Evolutionary conservation across 805 yeast species (phyloP).

Genomic region (Diddensiella santjacobensis): DNA sequence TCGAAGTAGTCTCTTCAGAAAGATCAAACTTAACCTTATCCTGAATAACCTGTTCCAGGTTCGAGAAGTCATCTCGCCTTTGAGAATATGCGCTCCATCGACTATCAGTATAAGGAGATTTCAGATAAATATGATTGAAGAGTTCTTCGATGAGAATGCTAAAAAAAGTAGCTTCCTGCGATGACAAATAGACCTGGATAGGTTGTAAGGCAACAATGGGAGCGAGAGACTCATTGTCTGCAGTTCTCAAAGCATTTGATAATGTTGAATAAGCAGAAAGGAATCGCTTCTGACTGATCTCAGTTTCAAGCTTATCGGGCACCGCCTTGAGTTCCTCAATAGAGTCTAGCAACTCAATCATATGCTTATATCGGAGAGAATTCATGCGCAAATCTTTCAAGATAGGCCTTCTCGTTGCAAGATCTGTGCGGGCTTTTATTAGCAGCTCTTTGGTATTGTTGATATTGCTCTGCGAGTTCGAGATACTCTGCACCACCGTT

Average conservation of each 20-base stretch:
- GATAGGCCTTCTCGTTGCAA: constrained; percentile 51
- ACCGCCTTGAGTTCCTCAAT: constrained; percentile 57
- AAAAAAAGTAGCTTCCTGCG: constrained; percentile 47
- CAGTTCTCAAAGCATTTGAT: constrained; percentile 37
- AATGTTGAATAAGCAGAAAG: constrained; percentile 59
- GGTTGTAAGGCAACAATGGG: constrained; percentile 32
- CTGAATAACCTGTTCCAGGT: constrained; percentile 24
- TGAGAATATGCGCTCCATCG: constrained; percentile 29
- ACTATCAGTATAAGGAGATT: constrained; percentile 36
- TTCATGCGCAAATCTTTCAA: constrained; percentile 63
- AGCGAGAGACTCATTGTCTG: constrained; percentile 31
- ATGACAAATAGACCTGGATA: constrained; percentile 29
- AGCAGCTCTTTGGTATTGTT: constrained; percentile 46
- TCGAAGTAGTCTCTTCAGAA: constrained; percentile 22
- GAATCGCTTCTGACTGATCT: constrained; percentile 67
- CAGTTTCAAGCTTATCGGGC: constrained; percentile 61
- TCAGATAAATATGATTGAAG: constrained; percentile 62
- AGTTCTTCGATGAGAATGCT: constrained; percentile 76
- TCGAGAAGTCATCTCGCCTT: constrained; percentile 19
- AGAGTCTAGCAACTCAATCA: constrained; percentile 65
- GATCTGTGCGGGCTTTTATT: constrained; percentile 45
- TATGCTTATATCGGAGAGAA: constrained; percentile 58
- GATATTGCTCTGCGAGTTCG: constrained; percentile 61
- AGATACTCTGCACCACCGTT: constrained; percentile 57
- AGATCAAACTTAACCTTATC: constrained; percentile 26